These are phyloP conservation scores for Boletus vermiculosoides DNA, from an alignment of 768 basidiomycete genomes.

Conservation along the genomic window DNA sequence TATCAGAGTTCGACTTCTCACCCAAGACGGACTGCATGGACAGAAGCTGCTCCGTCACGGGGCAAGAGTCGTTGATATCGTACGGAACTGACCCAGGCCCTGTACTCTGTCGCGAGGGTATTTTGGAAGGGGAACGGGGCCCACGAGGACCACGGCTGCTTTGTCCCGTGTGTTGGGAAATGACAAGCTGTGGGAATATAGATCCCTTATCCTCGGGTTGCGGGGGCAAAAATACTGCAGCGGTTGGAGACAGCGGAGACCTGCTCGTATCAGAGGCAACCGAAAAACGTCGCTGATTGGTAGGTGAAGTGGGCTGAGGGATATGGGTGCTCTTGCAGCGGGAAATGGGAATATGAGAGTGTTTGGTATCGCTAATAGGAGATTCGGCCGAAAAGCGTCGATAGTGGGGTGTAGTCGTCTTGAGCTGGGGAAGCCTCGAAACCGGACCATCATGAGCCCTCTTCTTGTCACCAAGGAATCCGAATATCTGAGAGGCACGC, in stretches of 20 bases:
- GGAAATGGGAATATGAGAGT: conserved; percentile 15
- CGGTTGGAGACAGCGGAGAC: conserved; percentile 8
- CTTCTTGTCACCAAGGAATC: conserved; percentile 58
- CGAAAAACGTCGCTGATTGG: conserved; percentile 12
- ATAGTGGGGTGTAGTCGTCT: conserved; percentile 18
- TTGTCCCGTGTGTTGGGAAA: conserved; percentile 17
- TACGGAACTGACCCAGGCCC: conserved; percentile 9
- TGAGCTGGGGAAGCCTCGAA: conserved; percentile 32
- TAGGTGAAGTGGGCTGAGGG: conserved; percentile 13
- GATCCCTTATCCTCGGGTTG: conserved; percentile 4
- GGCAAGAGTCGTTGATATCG: not conserved
- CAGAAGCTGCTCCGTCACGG: not conserved
- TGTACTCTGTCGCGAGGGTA: conserved; percentile 34
- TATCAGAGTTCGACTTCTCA: conserved; percentile 18
- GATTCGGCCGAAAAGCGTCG: conserved; percentile 28
- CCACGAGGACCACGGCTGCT: conserved; percentile 43
- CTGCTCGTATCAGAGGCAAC: conserved; percentile 13
- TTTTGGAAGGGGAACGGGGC: conserved; percentile 38
- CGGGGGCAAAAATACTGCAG: not conserved
- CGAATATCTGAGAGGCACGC: conserved; percentile 74
- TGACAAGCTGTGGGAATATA: not conserved
- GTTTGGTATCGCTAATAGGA: conserved; percentile 24
- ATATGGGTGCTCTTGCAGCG: conserved; percentile 11
- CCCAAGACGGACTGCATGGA: conserved; percentile 2
- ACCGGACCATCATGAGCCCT: conserved; percentile 37